phyloP scores from a whole-genome alignment of 2,329 filamentous ascomycete species.

The Golovinomyces cichoracearum region DNA sequence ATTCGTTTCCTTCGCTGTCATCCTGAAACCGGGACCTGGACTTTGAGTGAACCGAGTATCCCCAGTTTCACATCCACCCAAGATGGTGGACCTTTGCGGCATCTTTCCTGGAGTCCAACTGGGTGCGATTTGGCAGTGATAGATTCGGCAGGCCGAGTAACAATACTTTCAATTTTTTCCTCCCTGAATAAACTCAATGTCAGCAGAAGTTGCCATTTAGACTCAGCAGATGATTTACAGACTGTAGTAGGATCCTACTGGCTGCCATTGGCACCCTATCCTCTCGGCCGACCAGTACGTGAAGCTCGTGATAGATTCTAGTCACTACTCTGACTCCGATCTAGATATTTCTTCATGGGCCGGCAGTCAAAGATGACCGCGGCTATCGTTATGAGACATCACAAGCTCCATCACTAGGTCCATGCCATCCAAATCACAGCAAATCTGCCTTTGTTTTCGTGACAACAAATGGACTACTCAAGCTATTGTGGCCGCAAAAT shows the following conservation, averaged over 20 bases:
- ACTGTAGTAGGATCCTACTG: conserved; percentile 67
- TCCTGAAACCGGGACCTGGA: conserved; percentile 46
- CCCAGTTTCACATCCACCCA: conserved; percentile 33
- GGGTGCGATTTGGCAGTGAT: conserved; percentile 61
- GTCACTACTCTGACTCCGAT: not conserved
- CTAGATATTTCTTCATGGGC: conserved; percentile 26
- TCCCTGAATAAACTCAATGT: conserved; percentile 46
- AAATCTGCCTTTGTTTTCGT: conserved; percentile 56
- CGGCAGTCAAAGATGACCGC: conserved; percentile 34
- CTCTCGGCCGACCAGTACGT: conserved; percentile 11
- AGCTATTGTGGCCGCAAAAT: conserved; percentile 52
- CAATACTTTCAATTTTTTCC: conserved; percentile 44
- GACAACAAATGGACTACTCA: conserved; percentile 46
- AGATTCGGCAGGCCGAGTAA: conserved; percentile 52
- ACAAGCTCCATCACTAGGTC: conserved; percentile 38
- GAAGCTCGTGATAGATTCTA: not conserved
- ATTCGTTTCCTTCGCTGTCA: conserved; percentile 47
- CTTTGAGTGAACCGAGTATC: conserved; percentile 43
- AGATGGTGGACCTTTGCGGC: conserved; percentile 41
- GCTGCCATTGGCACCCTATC: conserved; percentile 24
- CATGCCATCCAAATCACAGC: conserved; percentile 42
- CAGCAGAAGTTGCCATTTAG: conserved; percentile 31
- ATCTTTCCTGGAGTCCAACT: conserved; percentile 53
- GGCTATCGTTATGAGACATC: conserved; percentile 43
- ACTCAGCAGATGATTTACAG: conserved; percentile 47